These are phyloP conservation scores for Panellus pusillus DNA, from an alignment of 768 basidiomycete genomes.

Conservation along the genomic window DNA sequence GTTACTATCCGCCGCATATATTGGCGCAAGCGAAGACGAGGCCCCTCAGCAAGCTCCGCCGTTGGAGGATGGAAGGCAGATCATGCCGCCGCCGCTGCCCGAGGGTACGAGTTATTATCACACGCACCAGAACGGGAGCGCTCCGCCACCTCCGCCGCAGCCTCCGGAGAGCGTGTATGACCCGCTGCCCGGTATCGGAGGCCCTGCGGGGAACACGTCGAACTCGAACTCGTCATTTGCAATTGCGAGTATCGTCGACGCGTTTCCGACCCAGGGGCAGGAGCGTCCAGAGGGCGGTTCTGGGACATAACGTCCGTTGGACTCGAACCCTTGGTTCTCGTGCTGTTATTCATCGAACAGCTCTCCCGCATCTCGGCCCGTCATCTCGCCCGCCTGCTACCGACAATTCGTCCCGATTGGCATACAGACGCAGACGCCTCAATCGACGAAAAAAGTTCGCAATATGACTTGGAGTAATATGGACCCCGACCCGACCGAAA, in stretches of 20 bases:
- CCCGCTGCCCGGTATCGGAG: neutral
- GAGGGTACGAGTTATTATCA: too few relatives aligned
- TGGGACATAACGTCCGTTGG: neutral
- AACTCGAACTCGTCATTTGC: constrained; percentile 42
- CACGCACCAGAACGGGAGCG: too few relatives aligned
- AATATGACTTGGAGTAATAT: too few relatives aligned
- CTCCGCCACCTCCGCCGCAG: too few relatives aligned
- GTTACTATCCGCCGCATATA: constrained; percentile 53
- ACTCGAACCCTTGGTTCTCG: neutral
- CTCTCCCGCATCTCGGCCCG: too few relatives aligned
- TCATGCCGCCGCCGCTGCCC: neutral
- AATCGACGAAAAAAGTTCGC: too few relatives aligned
- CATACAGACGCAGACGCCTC: too few relatives aligned
- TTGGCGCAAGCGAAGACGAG: constrained; percentile 7
- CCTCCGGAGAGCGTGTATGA: neutral
- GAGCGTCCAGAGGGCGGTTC: neutral
- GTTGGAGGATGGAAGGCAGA: neutral
- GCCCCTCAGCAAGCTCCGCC: neutral
- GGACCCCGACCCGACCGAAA: too few relatives aligned
- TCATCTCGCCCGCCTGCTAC: too few relatives aligned
- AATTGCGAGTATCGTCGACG: constrained; percentile 72
- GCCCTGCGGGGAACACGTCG: neutral
- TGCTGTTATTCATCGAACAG: neutral
- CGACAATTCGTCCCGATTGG: too few relatives aligned
- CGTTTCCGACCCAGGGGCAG: constrained; percentile 33